Evolutionary conservation across 306 rosid genomes (phyloP).

Genomic region (Casuarina glauca): DNA sequence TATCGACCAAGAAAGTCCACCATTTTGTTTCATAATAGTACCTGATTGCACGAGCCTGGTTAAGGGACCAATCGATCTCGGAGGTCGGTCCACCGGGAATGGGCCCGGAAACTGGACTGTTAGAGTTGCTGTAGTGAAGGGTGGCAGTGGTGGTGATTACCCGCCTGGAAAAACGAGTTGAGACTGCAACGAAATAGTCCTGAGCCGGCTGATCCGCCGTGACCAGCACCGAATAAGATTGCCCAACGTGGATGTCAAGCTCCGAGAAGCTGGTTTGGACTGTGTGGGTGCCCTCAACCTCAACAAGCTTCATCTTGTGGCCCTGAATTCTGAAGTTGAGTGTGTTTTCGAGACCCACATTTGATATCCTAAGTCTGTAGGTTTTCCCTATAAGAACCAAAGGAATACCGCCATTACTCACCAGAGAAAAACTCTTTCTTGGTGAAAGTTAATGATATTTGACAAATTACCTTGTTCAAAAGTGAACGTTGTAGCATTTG

Average conservation of each 20-base stretch:
- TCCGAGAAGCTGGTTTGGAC: conserved; percentile 69
- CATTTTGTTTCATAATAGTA: not conserved
- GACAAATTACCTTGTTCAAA: conserved; percentile 62
- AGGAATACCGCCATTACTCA: not conserved
- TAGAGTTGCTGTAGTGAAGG: conserved; percentile 73
- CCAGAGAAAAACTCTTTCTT: not conserved
- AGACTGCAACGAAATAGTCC: conserved; percentile 66
- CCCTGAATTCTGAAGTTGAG: conserved; percentile 86
- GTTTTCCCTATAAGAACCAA: conserved; percentile 60
- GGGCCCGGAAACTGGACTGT: conserved; percentile 45
- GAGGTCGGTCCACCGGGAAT: conserved; percentile 73
- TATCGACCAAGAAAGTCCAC: too few species aligned
- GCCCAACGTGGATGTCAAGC: conserved; percentile 88
- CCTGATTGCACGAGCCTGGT: conserved; percentile 87
- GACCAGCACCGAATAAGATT: conserved; percentile 81
- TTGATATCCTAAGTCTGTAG: conserved; percentile 85
- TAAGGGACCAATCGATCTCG: conserved; percentile 69
- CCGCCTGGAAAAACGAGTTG: conserved; percentile 64
- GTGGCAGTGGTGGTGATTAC: conserved; percentile 58
- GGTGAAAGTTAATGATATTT: not conserved
- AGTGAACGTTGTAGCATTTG: conserved; percentile 53
- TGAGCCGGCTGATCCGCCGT: conserved; percentile 79
- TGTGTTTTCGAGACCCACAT: conserved; percentile 77
- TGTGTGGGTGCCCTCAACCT: conserved; percentile 96
- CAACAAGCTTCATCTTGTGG: conserved; percentile 72